These are phyloP conservation scores for Saccharomycopsis sp. DNA, from an alignment of 805 yeast species.

Conservation along the genomic window DNA sequence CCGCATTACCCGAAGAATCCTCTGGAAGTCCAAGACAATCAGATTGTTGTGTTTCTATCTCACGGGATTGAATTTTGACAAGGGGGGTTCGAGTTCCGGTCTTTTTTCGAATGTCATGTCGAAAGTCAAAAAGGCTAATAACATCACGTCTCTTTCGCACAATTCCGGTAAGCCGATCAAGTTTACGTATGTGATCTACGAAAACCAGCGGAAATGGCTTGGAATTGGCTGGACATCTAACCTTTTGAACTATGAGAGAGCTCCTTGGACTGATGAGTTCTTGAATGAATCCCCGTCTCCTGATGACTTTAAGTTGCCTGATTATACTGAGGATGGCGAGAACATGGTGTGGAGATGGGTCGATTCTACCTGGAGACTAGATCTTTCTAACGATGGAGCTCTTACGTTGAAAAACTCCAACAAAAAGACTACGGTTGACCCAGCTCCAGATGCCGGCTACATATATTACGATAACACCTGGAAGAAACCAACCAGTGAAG, in stretches of 20 bases:
- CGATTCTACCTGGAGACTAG: constrained; percentile 87
- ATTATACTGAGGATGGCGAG: constrained; percentile 48
- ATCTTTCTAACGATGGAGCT: constrained; percentile 82
- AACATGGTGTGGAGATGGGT: constrained; percentile 93
- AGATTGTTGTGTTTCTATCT: constrained; percentile 70
- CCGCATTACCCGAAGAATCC: constrained; percentile 69
- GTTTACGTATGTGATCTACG: constrained; percentile 88
- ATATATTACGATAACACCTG: constrained; percentile 89
- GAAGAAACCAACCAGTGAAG: constrained; percentile 86
- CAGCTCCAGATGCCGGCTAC: constrained; percentile 76
- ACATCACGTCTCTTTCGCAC: constrained; percentile 13
- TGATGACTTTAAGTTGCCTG: constrained; percentile 76
- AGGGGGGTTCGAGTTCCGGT: constrained; percentile 30
- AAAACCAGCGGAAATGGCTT: constrained; percentile 94
- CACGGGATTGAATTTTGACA: constrained; percentile 77
- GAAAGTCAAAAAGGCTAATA: constrained; percentile 27
- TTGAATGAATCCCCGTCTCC: constrained; percentile 77
- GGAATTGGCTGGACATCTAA: constrained; percentile 98
- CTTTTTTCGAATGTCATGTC: constrained; percentile 37
- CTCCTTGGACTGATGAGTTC: constrained; percentile 97
- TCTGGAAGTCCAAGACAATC: constrained; percentile 76
- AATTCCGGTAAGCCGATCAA: constrained; percentile 50
- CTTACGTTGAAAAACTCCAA: constrained; percentile 56
- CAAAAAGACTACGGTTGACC: constrained; percentile 48
- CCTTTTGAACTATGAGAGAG: constrained; percentile 83